A percentile compares a stretch with the other conserved stretches of the same genome.
Conservation (phyloP, 73 alveolate genomes). For the Blepharisma stoltei region DNA sequence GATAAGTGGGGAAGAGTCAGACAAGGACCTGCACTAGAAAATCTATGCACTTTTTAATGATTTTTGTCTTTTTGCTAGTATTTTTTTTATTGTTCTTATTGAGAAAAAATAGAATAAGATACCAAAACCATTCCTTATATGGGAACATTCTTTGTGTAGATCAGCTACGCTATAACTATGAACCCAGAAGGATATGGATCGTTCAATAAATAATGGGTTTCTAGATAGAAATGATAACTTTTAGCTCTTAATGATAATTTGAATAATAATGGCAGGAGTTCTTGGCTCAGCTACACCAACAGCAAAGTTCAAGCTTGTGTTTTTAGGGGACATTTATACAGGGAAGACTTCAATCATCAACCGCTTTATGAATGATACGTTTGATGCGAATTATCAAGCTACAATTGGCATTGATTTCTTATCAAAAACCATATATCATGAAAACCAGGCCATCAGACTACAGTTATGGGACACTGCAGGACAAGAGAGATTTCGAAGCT, state of each 20-base stretch:
- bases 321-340: conserved; percentile 52
- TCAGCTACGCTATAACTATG: conserved; percentile 19
- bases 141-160: conserved; percentile 30
- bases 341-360: conserved; percentile 56
- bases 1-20: conserved; percentile 91
- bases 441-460: conserved; percentile 76
- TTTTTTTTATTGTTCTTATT: too few relatives aligned
- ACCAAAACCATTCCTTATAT: conserved; percentile 29
- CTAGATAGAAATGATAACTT: too few relatives aligned
- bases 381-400: conserved; percentile 80
- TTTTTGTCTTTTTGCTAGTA: too few relatives aligned
- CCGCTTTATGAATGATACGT: conserved; percentile 66
- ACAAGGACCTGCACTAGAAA: conserved; percentile 87
- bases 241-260: too few relatives aligned
- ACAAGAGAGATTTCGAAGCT: conserved; percentile 67
- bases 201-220: conserved; percentile 15
- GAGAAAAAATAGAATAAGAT: too few relatives aligned
- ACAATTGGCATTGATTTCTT: conserved; percentile 99
- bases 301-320: conserved; percentile 47
- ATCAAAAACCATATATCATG: conserved; percentile 94
- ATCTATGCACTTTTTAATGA: too few relatives aligned
- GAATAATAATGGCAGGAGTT: background rate
- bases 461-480: conserved; percentile 93
- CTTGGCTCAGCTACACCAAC: conserved; percentile 26
- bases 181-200: conserved; percentile 30